Evolutionary conservation across 192 early-diverging fungal species (phyloP).

Genomic region (Backusella luteola): DNA sequence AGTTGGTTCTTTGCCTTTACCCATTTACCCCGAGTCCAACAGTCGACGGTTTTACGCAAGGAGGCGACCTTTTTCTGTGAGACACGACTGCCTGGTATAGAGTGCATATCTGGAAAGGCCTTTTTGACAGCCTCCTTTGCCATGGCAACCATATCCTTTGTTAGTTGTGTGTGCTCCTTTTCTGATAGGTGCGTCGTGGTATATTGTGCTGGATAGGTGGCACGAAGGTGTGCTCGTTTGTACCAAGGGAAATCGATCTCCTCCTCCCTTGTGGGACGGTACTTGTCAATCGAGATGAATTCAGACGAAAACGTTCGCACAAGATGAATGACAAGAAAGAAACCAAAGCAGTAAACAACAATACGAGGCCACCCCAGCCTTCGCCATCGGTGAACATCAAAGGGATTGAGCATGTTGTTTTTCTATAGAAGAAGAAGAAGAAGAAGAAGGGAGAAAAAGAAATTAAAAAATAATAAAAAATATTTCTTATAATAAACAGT

Average conservation of each 20-base stretch:
- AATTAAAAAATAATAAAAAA: neutral
- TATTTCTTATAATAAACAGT: neutral
- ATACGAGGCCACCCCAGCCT: conserved; percentile 9
- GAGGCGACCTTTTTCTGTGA: neutral
- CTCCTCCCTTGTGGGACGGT: neutral
- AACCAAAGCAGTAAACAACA: conserved; percentile 11
- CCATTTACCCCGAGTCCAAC: conserved; percentile 36
- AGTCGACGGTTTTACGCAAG: conserved; percentile 13
- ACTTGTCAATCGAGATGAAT: neutral
- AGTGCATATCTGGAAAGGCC: neutral
- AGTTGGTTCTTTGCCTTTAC: neutral
- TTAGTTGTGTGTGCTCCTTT: neutral
- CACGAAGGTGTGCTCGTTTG: neutral
- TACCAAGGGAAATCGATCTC: conserved; percentile 13
- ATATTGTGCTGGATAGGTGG: neutral
- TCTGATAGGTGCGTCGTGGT: neutral
- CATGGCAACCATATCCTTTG: neutral
- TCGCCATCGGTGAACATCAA: conserved; percentile 9
- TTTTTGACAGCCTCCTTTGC: neutral
- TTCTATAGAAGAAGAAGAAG: neutral
- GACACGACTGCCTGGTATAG: neutral
- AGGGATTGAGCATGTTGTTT: neutral
- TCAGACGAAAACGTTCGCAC: neutral
- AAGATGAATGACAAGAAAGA: conserved; percentile 12
- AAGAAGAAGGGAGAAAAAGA: neutral